These are phyloP conservation scores for Furcasterigmium furcatum DNA, from an alignment of 2,329 filamentous ascomycete genomes.

Conservation along the genomic window DNA sequence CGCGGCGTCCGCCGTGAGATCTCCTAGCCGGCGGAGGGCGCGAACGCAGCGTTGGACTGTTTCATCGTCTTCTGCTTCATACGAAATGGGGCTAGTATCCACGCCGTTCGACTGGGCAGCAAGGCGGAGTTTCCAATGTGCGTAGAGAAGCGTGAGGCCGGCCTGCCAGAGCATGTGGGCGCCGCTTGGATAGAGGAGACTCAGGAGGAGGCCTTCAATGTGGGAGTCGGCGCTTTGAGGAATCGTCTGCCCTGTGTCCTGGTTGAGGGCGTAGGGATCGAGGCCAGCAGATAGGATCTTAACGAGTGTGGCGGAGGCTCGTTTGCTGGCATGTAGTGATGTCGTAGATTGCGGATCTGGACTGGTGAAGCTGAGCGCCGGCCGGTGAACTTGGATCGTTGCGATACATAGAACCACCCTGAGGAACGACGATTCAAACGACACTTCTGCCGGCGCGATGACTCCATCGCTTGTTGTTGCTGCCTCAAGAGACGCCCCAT, in stretches of 20 bases:
- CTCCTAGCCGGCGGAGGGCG: slow-evolving; percentile 8
- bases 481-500: not conserved
- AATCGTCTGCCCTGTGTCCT: not conserved
- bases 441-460: not conserved
- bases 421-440: slow-evolving; percentile 10
- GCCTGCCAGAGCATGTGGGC: slow-evolving; percentile 21
- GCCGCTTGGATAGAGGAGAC: slow-evolving; percentile 18
- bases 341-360: slow-evolving; percentile 13
- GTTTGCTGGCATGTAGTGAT: slow-evolving; percentile 13
- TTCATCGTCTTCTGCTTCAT: slow-evolving; percentile 9
- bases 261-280: too few relatives aligned
- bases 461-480: not conserved
- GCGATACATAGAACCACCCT: slow-evolving; percentile 13
- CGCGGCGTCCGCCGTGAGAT: slow-evolving; percentile 6
- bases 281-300: not conserved
- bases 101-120: not conserved
- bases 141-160: slow-evolving; percentile 17
- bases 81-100: not conserved
- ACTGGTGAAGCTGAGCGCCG: slow-evolving; percentile 17
- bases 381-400: slow-evolving; percentile 18
- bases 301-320: slow-evolving; percentile 10
- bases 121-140: slow-evolving; percentile 15
- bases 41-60: slow-evolving; percentile 11
- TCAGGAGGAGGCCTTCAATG: slow-evolving; percentile 1
- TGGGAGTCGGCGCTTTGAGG: too few relatives aligned